These are phyloP conservation scores for Ceratocystis diversiconidia DNA, from an alignment of 2,329 filamentous ascomycete species.

Conservation along the genomic window DNA sequence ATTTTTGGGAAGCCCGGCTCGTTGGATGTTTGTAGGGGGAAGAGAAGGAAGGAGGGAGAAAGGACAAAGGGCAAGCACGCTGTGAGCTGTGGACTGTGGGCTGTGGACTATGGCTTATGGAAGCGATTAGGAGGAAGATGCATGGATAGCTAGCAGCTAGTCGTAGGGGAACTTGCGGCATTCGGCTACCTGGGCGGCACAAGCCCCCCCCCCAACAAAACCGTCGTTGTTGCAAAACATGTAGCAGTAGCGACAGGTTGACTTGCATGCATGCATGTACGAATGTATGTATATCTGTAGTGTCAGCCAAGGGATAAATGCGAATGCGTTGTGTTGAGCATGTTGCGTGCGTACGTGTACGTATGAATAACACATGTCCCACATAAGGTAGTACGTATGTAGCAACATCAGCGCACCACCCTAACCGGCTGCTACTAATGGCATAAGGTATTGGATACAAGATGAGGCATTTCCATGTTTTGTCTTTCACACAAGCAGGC, in stretches of 20 bases:
- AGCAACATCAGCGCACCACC: too few species aligned
- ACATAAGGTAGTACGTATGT: not conserved
- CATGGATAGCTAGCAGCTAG: not conserved
- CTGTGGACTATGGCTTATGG: too few species aligned
- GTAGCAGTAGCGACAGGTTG: not conserved
- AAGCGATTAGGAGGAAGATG: too few species aligned
- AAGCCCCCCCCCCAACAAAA: too few species aligned
- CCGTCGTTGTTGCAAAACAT: not conserved
- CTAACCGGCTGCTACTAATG: not conserved
- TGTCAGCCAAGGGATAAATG: not conserved
- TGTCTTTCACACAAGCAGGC: not conserved
- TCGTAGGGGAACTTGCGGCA: not conserved
- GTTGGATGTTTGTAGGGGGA: not conserved
- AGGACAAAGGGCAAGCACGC: not conserved
- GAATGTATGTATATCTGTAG: not conserved
- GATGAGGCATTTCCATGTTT: not conserved
- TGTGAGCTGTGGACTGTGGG: too few species aligned
- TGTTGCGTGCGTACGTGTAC: not conserved
- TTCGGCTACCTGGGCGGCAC: too few species aligned
- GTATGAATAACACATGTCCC: not conserved
- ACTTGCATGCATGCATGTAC: not conserved
- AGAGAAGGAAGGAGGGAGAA: not conserved
- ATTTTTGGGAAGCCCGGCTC: not conserved
- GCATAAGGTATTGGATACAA: not conserved
- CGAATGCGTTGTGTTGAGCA: too few species aligned